These are phyloP conservation scores for Keithomyces neogunnii DNA, from an alignment of 2,329 filamentous ascomycete genomes.

Conservation along the genomic window DNA sequence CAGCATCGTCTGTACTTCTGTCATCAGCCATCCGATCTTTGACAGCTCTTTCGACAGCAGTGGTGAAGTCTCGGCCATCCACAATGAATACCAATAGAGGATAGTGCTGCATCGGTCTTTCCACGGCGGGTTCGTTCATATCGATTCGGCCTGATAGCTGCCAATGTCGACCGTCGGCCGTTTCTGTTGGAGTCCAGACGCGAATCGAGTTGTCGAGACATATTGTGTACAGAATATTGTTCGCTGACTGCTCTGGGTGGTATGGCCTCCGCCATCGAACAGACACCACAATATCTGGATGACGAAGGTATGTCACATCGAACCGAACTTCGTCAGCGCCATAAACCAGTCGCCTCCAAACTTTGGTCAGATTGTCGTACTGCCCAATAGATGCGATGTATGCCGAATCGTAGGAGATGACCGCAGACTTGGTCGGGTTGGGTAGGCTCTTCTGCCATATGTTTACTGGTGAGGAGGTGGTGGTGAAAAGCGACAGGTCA, in stretches of 20 bases:
- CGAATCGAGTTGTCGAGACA: conserved; percentile 73
- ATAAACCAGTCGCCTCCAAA: conserved; percentile 85
- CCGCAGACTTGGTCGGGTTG: conserved; percentile 63
- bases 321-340: conserved; percentile 77
- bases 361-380: conserved; percentile 77
- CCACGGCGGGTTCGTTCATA: conserved; percentile 59
- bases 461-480: conserved; percentile 37
- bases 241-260: conserved; percentile 67
- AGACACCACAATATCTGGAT: conserved; percentile 70
- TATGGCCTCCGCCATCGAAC: conserved; percentile 79
- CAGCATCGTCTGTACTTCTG: conserved; percentile 56
- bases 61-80: conserved; percentile 69
- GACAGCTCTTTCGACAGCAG: conserved; percentile 69
- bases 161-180: conserved; percentile 61
- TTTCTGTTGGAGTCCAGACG: conserved; percentile 74
- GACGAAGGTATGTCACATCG: conserved; percentile 83
- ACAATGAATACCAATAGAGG: conserved; percentile 60
- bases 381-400: conserved; percentile 75
- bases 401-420: conserved; percentile 77
- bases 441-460: conserved; percentile 72
- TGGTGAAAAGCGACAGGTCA: conserved; percentile 60
- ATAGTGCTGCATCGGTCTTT: conserved; percentile 13
- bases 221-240: conserved; percentile 85
- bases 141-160: conserved; percentile 77
- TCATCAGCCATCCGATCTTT: conserved; percentile 46